phyloP scores from a whole-genome alignment of 768 basidiomycete species.

The Auricularia cornea region DNA sequence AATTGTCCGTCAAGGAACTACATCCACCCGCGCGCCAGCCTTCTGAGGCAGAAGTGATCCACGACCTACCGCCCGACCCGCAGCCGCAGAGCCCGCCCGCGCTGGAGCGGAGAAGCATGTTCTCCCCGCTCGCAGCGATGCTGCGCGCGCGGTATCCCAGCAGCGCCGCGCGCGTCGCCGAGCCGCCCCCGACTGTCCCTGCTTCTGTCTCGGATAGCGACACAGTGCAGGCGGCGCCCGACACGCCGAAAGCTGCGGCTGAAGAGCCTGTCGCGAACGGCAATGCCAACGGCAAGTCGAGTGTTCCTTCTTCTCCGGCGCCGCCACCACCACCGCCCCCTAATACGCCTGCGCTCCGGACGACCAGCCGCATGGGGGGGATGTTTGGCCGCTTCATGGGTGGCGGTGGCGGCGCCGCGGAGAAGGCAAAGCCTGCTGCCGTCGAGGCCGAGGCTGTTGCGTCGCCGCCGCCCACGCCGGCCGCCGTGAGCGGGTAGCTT shows the following conservation, averaged over 20 bases:
- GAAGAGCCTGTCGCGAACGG: background rate
- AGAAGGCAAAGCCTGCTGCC: no score
- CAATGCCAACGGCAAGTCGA: background rate
- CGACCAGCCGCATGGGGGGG: background rate
- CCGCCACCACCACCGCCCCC: background rate
- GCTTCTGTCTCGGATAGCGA: background rate
- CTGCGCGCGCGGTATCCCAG: conserved; percentile 51
- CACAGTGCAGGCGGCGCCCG: background rate
- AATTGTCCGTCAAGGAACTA: conserved; percentile 25
- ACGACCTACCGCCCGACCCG: background rate
- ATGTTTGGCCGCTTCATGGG: background rate
- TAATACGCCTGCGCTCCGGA: background rate
- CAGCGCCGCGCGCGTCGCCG: conserved; percentile 15
- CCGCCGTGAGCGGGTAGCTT: no score
- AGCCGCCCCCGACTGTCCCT: background rate
- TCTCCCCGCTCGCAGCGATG: conserved; percentile 14
- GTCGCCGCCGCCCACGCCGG: no score
- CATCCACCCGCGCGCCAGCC: conserved; percentile 28
- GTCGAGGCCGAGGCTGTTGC: no score
- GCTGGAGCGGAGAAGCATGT: conserved; percentile 1
- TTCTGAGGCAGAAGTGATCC: background rate
- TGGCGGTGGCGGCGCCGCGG: background rate
- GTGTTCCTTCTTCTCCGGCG: background rate
- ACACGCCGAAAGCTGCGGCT: no score
- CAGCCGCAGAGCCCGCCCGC: background rate